Percentiles rank a stretch among this genome's conserved stretches.
phyloP scores from a whole-genome alignment of 2,329 filamentous ascomycete genomes.

The Sclerotinia sclerotiorum region DNA sequence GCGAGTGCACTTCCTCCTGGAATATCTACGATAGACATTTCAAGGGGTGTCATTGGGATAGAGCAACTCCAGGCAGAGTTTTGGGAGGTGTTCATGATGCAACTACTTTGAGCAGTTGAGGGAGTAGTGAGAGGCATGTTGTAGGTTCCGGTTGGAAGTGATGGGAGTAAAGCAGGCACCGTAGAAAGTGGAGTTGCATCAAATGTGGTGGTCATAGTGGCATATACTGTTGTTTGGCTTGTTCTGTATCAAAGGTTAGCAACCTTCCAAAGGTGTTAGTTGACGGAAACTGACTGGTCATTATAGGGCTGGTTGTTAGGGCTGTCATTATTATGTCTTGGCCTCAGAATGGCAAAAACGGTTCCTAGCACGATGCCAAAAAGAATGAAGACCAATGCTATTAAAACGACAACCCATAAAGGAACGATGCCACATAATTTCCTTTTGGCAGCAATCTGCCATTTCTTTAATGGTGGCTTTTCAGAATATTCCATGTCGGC shows the following conservation, averaged over 20 bases:
- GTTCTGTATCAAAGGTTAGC: neutral
- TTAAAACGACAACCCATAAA: conserved; percentile 59
- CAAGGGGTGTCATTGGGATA: conserved; percentile 40
- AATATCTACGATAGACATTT: conserved; percentile 31
- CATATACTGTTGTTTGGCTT: conserved; percentile 17
- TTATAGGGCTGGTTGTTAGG: conserved; percentile 17
- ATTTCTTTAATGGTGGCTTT: conserved; percentile 50
- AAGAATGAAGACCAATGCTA: conserved; percentile 54
- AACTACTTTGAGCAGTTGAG: conserved; percentile 52
- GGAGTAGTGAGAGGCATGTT: conserved; percentile 53
- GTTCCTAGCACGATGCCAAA: conserved; percentile 58
- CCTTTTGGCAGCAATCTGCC: conserved; percentile 54
- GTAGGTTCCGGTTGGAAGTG: conserved; percentile 56
- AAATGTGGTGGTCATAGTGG: conserved; percentile 44
- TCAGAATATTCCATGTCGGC: conserved; percentile 49
- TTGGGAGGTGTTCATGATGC: conserved; percentile 56
- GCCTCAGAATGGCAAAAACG: conserved; percentile 34
- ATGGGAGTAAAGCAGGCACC: conserved; percentile 51
- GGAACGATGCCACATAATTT: conserved; percentile 60
- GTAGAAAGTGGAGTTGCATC: conserved; percentile 54
- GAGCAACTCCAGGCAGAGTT: conserved; percentile 64
- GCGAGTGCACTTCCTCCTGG: conserved; percentile 30
- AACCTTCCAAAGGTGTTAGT: neutral
- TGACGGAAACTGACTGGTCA: conserved; percentile 31
- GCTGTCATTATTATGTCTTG: conserved; percentile 27